Percentiles rank a stretch among this genome's conserved stretches.
phyloP scores from a whole-genome alignment of 2,329 filamentous ascomycete genomes.

The Cercospora sesami region DNA sequence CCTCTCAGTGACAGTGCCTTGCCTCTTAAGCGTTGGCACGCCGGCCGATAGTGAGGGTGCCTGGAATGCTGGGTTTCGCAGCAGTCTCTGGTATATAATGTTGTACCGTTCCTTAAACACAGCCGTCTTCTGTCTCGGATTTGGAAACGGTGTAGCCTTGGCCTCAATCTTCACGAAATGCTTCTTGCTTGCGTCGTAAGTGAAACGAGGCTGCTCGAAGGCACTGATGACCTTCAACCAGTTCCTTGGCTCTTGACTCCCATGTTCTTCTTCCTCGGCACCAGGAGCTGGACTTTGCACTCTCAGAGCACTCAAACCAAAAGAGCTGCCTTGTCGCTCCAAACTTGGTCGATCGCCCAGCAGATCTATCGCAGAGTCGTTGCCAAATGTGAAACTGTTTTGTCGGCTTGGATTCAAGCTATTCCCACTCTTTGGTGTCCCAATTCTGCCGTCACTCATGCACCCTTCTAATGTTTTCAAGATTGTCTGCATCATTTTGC shows the following conservation, averaged over 20 bases:
- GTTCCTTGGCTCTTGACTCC: conserved; percentile 66
- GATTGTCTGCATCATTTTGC: conserved; percentile 71
- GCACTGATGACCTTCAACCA: conserved; percentile 85
- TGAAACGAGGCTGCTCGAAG: conserved; percentile 77
- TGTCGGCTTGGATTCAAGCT: conserved; percentile 55
- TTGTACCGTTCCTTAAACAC: conserved; percentile 90
- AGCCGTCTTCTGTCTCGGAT: conserved; percentile 76
- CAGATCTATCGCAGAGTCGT: conserved; percentile 35
- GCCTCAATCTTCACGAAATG: conserved; percentile 72
- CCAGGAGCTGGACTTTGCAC: conserved; percentile 43
- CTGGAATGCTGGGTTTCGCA: conserved; percentile 92
- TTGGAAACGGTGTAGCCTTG: conserved; percentile 60
- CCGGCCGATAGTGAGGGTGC: conserved; percentile 68
- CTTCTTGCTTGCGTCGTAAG: conserved; percentile 78
- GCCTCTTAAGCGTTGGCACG: conserved; percentile 33
- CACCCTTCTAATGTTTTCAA: conserved; percentile 80
- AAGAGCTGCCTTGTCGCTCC: conserved; percentile 63
- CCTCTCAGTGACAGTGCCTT: conserved; percentile 57
- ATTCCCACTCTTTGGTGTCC: conserved; percentile 50
- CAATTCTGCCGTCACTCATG: conserved; percentile 80
- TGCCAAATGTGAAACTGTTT: conserved; percentile 64
- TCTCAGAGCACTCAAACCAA: conserved; percentile 55
- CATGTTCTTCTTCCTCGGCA: conserved; percentile 56
- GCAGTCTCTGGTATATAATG: conserved; percentile 84
- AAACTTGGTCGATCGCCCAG: conserved; percentile 39